Base-by-base conservation (phyloP, 2,329 filamentous ascomycete genomes). In the Cercospora sojina region DNA sequence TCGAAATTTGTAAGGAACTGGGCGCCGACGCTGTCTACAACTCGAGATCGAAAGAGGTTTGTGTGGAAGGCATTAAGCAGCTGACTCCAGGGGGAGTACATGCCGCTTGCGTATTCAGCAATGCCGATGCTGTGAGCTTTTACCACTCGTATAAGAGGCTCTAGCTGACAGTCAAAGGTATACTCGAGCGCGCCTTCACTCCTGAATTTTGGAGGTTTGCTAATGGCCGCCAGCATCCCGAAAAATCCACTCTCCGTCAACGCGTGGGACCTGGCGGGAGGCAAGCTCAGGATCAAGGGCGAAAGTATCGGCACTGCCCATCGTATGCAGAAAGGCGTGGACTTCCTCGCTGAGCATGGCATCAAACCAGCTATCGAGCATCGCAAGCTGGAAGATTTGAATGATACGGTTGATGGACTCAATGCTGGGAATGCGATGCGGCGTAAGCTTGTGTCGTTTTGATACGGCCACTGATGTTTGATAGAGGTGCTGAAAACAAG, bases 401-500 rank as follows among this genome's bases (percentile, higher is more conserved):
- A 49, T 7, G 18, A 49, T 25, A 49, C 25, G 43, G 25, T 49
- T 23, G 43, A 49, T 7, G 43, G 25, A 3, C 20, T 49, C 18
- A 20, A 49, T 49, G 43, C 43, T 23, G 43, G 43, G 16, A 49
- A 49, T 3, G 43, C 43, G 20, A 49, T 49, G 43, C 43, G 43
- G 20, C 43, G 43, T 25, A 49, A 49, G 43, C 20, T 49, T 2
- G 27, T 43, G 20, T 35, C 18, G 5, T 59, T 59, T 13, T 35
- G 13, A 59, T 41, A 10, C 13, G n/a, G 16, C 5, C 6, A 20
- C 16, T 9, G 12, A 56, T 18, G 61, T 66, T 53, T 62, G 65
- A 25, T 57, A 60, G 13, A 65, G 62, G 56, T 20, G 60, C 13
- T 25, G 64, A 4, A 65, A 68, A 59, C 16, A 59, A 59, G 13